phyloP scores from a whole-genome alignment of 371 early-diverging fungal genomes.

The Circinella minor region DNA sequence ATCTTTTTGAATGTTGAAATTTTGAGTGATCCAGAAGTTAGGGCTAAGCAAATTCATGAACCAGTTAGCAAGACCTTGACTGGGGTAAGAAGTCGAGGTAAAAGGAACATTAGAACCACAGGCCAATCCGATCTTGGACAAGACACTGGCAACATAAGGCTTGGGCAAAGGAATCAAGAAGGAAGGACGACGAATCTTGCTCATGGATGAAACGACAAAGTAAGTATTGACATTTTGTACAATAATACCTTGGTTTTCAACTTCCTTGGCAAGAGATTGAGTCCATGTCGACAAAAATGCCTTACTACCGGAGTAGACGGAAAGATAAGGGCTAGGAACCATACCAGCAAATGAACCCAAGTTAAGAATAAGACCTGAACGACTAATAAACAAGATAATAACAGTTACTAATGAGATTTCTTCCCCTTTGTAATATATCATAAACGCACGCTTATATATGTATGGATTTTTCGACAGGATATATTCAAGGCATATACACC shows the following conservation, averaged over 20 bases:
- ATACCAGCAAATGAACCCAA: constrained; percentile 93
- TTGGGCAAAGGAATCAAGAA: constrained; percentile 84
- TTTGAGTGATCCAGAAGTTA: constrained; percentile 69
- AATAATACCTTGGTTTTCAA: constrained; percentile 72
- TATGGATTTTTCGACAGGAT: no score
- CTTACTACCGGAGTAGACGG: constrained; percentile 95
- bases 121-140: constrained; percentile 77
- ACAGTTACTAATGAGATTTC: no score
- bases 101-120: constrained; percentile 74
- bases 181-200: constrained; percentile 83
- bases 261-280: constrained; percentile 88
- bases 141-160: constrained; percentile 76
- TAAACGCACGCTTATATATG: no score
- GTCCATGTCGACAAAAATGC: constrained; percentile 93
- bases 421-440: no score
- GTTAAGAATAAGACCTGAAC: constrained; percentile 90
- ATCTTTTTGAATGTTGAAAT: constrained; percentile 62
- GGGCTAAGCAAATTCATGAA: constrained; percentile 64
- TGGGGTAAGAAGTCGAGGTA: constrained; percentile 80
- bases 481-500: no score
- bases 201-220: constrained; percentile 93
- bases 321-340: constrained; percentile 86
- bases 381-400: constrained; percentile 40
- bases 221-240: constrained; percentile 93
- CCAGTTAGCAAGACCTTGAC: constrained; percentile 85